Evolutionary conservation across 2,329 filamentous ascomycete species (phyloP).

Genomic region (Neonectria punicea): DNA sequence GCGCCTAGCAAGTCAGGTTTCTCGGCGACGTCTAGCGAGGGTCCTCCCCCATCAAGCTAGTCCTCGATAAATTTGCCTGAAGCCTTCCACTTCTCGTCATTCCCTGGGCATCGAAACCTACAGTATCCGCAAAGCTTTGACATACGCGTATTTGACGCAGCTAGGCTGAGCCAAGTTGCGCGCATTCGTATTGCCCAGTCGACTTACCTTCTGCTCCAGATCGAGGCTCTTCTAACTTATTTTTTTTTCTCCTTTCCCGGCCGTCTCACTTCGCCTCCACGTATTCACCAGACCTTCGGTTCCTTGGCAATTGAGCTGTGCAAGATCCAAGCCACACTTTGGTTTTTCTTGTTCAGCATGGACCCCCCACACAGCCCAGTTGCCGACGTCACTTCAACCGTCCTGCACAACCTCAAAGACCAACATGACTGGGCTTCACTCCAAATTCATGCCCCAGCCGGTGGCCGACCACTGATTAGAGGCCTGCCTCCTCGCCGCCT

Average conservation of each 20-base stretch:
- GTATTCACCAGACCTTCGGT: not conserved
- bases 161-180: not conserved
- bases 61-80: not conserved
- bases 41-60: not conserved
- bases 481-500: conserved; percentile 78
- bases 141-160: conserved; percentile 1
- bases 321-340: conserved; percentile 1
- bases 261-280: not conserved
- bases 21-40: not conserved
- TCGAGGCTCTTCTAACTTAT: not conserved
- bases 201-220: not conserved
- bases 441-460: conserved; percentile 60
- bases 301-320: conserved; percentile 16
- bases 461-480: conserved; percentile 70
- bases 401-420: conserved; percentile 76
- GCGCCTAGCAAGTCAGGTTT: not conserved
- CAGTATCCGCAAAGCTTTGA: not conserved
- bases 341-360: conserved; percentile 23
- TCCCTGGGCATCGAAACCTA: not conserved
- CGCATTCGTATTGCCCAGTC: not conserved
- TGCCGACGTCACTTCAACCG: conserved; percentile 52
- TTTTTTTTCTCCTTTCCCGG: not conserved
- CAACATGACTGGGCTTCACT: conserved; percentile 81
- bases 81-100: not conserved
- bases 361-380: conserved; percentile 28